Evolutionary conservation across 805 yeast genomes (phyloP).

Genomic region (Starmerella sp.): DNA sequence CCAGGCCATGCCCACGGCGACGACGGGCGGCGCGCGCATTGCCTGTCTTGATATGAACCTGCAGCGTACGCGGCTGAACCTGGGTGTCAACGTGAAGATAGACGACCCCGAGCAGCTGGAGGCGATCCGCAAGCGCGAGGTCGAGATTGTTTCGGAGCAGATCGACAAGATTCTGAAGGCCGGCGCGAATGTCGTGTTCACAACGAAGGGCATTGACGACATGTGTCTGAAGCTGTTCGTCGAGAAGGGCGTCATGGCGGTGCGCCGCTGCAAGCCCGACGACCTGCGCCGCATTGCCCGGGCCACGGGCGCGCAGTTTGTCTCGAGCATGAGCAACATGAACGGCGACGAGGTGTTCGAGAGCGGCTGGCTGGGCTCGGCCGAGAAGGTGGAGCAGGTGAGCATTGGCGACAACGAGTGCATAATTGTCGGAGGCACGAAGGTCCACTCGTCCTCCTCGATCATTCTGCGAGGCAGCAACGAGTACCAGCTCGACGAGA

Average conservation of each 20-base stretch:
- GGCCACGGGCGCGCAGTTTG: slow-evolving; percentile 92
- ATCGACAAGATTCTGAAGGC: slow-evolving; percentile 68
- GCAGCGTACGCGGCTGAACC: slow-evolving; percentile 94
- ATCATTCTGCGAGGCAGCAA: slow-evolving; percentile 92
- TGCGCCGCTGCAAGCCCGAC: slow-evolving; percentile 93
- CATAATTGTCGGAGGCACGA: slow-evolving; percentile 79
- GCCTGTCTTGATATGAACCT: slow-evolving; percentile 86
- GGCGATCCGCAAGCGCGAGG: slow-evolving; percentile 78
- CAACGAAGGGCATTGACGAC: slow-evolving; percentile 93
- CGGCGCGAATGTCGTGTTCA: slow-evolving; percentile 86
- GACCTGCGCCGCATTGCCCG: slow-evolving; percentile 93
- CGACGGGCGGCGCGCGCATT: slow-evolving; percentile 53
- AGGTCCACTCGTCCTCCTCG: slow-evolving; percentile 82
- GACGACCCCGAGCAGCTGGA: slow-evolving; percentile 97
- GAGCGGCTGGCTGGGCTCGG: slow-evolving; percentile 69
- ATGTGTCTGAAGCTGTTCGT: slow-evolving; percentile 82
- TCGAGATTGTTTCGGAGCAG: slow-evolving; percentile 73
- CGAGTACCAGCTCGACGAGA: slow-evolving; percentile 87
- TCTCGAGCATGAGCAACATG: slow-evolving; percentile 77
- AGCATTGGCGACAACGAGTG: slow-evolving; percentile 94
- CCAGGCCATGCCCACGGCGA: slow-evolving; percentile 80
- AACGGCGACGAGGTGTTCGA: slow-evolving; percentile 95
- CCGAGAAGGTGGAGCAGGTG: slow-evolving; percentile 84
- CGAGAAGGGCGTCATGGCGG: slow-evolving; percentile 87
- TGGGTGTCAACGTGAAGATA: slow-evolving; percentile 94